Percentiles rank a stretch among this genome's conserved stretches.
Evolutionary conservation across 2,329 filamentous ascomycete genomes (phyloP).

Genomic region (Ophiostoma tasmaniense): DNA sequence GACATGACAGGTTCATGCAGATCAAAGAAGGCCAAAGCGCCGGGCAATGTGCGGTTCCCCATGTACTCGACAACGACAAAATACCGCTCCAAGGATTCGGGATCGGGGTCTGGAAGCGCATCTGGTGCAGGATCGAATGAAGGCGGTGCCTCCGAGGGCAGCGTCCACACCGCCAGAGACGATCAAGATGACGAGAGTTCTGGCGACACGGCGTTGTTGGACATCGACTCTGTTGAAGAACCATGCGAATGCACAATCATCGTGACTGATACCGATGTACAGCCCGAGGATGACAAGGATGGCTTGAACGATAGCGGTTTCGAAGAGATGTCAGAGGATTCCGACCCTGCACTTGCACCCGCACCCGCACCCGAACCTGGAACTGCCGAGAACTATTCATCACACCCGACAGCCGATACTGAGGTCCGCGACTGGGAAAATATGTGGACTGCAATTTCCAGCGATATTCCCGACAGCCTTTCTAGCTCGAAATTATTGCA

Average conservation of each 20-base stretch:
- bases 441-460: neutral
- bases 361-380: neutral
- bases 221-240: neutral
- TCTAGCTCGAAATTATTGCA: neutral
- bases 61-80: constrained; percentile 6
- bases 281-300: neutral
- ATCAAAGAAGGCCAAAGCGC: neutral
- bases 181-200: neutral
- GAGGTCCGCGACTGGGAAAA: neutral
- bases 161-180: neutral
- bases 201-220: too few species aligned
- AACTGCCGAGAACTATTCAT: neutral
- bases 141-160: neutral
- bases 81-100: neutral
- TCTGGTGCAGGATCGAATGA: neutral
- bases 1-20: neutral
- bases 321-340: neutral
- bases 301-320: neutral
- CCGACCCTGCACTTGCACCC: too few species aligned
- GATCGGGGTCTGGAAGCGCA: neutral
- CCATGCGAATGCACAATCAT: neutral
- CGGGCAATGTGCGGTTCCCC: constrained; percentile 5
- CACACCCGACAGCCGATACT: neutral
- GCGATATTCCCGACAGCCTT: neutral
- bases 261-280: neutral